Evolutionary conservation across 1,284 basidiomycete species (phyloP).

Genomic region (Cutaneotrichosporon curvatum): DNA sequence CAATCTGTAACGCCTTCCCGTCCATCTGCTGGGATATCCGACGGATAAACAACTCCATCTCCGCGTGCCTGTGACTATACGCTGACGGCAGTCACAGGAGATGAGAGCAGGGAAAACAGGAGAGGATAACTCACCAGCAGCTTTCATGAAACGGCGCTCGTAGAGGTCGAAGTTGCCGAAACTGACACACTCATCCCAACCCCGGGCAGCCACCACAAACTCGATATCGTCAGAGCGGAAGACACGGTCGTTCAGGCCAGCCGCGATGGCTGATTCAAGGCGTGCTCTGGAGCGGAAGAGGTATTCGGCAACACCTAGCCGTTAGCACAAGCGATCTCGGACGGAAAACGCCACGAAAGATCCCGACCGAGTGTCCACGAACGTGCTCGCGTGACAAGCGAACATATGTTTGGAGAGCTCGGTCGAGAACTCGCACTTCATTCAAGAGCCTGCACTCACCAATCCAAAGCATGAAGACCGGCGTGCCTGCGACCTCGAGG

Average conservation of each 20-base stretch:
- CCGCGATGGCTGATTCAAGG: slow-evolving; percentile 64
- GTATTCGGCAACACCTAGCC: slow-evolving; percentile 79
- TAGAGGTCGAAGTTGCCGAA: slow-evolving; percentile 92
- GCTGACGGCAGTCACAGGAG: too few species aligned
- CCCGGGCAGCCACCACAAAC: slow-evolving; percentile 89
- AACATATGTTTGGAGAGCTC: background rate
- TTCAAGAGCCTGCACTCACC: slow-evolving; percentile 42
- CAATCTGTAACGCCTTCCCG: too few species aligned
- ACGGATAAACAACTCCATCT: too few species aligned
- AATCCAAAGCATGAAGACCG: slow-evolving; percentile 93
- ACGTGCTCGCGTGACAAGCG: too few species aligned
- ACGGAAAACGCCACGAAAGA: too few species aligned
- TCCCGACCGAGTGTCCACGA: too few species aligned
- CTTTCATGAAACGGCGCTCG: slow-evolving; percentile 70
- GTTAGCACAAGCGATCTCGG: background rate
- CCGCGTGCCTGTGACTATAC: too few species aligned
- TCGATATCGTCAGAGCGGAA: slow-evolving; percentile 87
- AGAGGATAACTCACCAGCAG: slow-evolving; percentile 49
- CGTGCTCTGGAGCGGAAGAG: slow-evolving; percentile 67
- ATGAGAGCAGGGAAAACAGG: too few species aligned
- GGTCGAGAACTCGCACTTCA: too few species aligned
- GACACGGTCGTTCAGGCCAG: slow-evolving; percentile 69
- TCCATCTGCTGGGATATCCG: too few species aligned
- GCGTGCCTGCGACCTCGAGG: slow-evolving; percentile 88
- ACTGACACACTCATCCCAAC: slow-evolving; percentile 90